Percentiles rank a stretch among this genome's conserved stretches.
phyloP scores from a whole-genome alignment of 805 yeast genomes.

The Myxozyma neglecta region DNA sequence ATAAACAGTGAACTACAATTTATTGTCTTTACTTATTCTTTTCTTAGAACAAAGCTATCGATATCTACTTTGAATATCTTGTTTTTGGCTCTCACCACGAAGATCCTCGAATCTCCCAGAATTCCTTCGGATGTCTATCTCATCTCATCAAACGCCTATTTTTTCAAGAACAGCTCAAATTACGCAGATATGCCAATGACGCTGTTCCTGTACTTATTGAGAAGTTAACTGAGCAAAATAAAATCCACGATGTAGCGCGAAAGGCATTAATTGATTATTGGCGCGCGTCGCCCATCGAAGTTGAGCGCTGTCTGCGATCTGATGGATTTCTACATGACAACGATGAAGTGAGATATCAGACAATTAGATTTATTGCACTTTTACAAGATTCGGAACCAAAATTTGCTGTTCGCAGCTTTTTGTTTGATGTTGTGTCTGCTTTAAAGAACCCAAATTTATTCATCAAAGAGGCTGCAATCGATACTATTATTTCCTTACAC shows the following conservation, averaged over 20 bases:
- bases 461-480: slow-evolving; percentile 35
- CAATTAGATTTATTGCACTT: slow-evolving; percentile 34
- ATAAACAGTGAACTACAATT: background rate
- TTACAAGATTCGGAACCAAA: slow-evolving; percentile 35
- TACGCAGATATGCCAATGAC: slow-evolving; percentile 38
- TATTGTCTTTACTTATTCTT: background rate
- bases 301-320: slow-evolving; percentile 39
- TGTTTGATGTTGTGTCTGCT: slow-evolving; percentile 39
- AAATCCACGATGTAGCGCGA: slow-evolving; percentile 37
- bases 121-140: slow-evolving; percentile 47
- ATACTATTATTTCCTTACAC: slow-evolving; percentile 45
- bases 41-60: slow-evolving; percentile 22
- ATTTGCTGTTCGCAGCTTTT: slow-evolving; percentile 39
- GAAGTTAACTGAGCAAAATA: slow-evolving; percentile 38
- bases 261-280: slow-evolving; percentile 42
- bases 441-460: slow-evolving; percentile 34
- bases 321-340: slow-evolving; percentile 37
- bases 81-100: slow-evolving; percentile 14
- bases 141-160: slow-evolving; percentile 49
- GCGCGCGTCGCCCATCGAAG: slow-evolving; percentile 41
- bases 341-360: slow-evolving; percentile 34
- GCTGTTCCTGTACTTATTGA: slow-evolving; percentile 42
- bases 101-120: slow-evolving; percentile 17
- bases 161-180: slow-evolving; percentile 42
- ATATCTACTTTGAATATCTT: slow-evolving; percentile 14